Evolutionary conservation across 208 protist species (phyloP).

Genomic region (Strigomonas culicis): DNA sequence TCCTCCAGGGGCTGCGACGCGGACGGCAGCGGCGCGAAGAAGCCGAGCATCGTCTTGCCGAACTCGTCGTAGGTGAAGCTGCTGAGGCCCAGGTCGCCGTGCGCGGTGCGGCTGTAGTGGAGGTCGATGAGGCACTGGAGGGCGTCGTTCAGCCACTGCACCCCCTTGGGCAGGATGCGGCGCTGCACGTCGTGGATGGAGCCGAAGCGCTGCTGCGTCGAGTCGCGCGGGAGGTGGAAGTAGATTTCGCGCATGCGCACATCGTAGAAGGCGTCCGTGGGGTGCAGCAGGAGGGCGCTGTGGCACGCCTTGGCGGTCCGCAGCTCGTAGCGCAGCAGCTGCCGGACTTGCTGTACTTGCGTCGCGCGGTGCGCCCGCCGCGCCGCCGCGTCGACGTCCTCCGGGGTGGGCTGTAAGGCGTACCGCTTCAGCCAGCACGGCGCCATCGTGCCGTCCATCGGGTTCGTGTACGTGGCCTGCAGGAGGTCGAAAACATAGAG

Average conservation of each 20-base stretch:
- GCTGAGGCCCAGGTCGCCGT: slow-evolving; percentile 47
- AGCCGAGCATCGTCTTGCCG: slow-evolving; percentile 58
- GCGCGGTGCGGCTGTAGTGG: slow-evolving; percentile 50
- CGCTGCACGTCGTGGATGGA: slow-evolving; percentile 53
- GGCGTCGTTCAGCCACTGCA: slow-evolving; percentile 62
- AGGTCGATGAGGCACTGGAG: slow-evolving; percentile 60
- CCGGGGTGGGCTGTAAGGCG: slow-evolving; percentile 12
- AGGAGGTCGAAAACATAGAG: slow-evolving; percentile 31
- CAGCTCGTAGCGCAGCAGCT: slow-evolving; percentile 45
- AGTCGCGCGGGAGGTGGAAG: slow-evolving; percentile 57
- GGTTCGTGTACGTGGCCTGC: slow-evolving; percentile 47
- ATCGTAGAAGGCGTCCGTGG: slow-evolving; percentile 58
- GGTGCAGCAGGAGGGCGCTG: slow-evolving; percentile 33
- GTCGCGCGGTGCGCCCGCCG: neutral
- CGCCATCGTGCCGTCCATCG: slow-evolving; percentile 43
- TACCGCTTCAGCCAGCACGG: slow-evolving; percentile 71
- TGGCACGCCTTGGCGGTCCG: slow-evolving; percentile 28
- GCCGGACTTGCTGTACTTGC: slow-evolving; percentile 17
- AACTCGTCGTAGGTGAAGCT: slow-evolving; percentile 80
- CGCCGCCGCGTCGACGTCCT: neutral
- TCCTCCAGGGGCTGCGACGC: neutral
- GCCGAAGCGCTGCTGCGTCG: slow-evolving; percentile 65
- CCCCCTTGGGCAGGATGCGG: slow-evolving; percentile 39
- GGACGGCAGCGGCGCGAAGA: slow-evolving; percentile 34
- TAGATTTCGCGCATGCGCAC: slow-evolving; percentile 26